Conservation (phyloP, 2,329 filamentous ascomycete genomes). For the Ceratocystis diversiconidia region DNA sequence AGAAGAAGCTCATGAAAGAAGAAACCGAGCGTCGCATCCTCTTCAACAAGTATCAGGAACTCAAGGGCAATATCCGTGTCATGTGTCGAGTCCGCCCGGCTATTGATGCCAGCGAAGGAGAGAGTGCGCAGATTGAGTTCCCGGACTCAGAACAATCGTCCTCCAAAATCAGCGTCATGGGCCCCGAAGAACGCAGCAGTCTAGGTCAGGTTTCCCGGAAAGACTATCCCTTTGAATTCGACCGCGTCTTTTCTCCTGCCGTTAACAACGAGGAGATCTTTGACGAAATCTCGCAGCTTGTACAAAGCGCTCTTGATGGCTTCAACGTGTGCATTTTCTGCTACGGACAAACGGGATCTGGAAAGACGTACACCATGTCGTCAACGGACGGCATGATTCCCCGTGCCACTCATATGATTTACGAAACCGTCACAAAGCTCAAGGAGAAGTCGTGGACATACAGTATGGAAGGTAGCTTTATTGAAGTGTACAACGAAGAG, state of each 20-base stretch:
- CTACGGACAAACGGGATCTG: slow-evolving; percentile 92
- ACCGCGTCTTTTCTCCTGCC: slow-evolving; percentile 72
- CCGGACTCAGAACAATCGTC: slow-evolving; percentile 65
- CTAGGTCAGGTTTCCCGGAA: slow-evolving; percentile 63
- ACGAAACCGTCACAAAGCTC: slow-evolving; percentile 68
- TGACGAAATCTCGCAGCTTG: slow-evolving; percentile 88
- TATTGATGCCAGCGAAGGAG: slow-evolving; percentile 42
- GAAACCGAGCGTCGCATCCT: slow-evolving; percentile 81
- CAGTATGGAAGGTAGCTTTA: slow-evolving; percentile 84
- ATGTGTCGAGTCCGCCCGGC: slow-evolving; percentile 89
- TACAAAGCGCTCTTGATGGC: slow-evolving; percentile 89
- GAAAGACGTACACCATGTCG: slow-evolving; percentile 96
- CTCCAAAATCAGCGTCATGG: slow-evolving; percentile 72
- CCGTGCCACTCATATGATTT: slow-evolving; percentile 82
- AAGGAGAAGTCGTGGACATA: slow-evolving; percentile 91
- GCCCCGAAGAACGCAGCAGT: slow-evolving; percentile 70
- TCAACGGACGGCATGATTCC: slow-evolving; percentile 88
- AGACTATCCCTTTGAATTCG: slow-evolving; percentile 76
- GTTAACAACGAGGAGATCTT: slow-evolving; percentile 79
- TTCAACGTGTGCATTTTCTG: slow-evolving; percentile 99
- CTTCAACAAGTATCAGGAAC: slow-evolving; percentile 94
- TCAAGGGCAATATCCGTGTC: slow-evolving; percentile 95
- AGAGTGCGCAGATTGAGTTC: slow-evolving; percentile 60
- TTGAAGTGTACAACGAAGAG: slow-evolving; percentile 97
- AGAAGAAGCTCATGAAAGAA: slow-evolving; percentile 75